phyloP scores from a whole-genome alignment of 441 rosid species.

The Pelargonium cotyledonis region DNA sequence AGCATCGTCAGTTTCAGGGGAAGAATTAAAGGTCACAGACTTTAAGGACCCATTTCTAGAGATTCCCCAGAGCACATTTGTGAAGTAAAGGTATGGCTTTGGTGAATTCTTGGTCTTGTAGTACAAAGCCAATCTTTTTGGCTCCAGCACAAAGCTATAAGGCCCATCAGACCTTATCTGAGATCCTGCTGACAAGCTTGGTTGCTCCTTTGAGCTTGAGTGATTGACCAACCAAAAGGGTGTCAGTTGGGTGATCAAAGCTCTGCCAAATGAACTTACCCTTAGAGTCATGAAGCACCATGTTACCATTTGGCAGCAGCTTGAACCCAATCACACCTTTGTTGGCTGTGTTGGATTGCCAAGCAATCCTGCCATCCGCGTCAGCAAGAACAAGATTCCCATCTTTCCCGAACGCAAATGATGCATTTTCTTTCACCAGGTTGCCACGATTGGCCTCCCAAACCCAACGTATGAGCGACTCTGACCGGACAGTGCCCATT shows the following conservation, averaged over 20 bases:
- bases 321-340: constrained; percentile 51
- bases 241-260: constrained; percentile 65
- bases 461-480: no score
- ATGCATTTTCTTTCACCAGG: no score
- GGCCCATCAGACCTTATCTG: constrained; percentile 30
- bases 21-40: constrained; percentile 19
- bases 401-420: no score
- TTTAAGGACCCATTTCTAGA: constrained; percentile 15
- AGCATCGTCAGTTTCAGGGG: constrained; percentile 19
- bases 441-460: no score
- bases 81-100: constrained; percentile 31
- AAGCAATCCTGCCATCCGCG: constrained; percentile 43
- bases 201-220: constrained; percentile 26
- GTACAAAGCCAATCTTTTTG: constrained; percentile 37
- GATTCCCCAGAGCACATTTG: not conserved
- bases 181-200: constrained; percentile 50
- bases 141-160: constrained; percentile 48
- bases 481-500: no score
- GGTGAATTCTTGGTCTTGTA: constrained; percentile 27
- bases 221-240: constrained; percentile 62
- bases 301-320: constrained; percentile 51
- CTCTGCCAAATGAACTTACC: constrained; percentile 62
- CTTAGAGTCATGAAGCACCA: constrained; percentile 49
- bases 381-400: constrained; percentile 52
- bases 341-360: constrained; percentile 68